Evolutionary conservation across 2,329 filamentous ascomycete genomes (phyloP), one percentile per base, ranked within the genome.

Genomic region (Berkeleyomyces basicola): DNA sequence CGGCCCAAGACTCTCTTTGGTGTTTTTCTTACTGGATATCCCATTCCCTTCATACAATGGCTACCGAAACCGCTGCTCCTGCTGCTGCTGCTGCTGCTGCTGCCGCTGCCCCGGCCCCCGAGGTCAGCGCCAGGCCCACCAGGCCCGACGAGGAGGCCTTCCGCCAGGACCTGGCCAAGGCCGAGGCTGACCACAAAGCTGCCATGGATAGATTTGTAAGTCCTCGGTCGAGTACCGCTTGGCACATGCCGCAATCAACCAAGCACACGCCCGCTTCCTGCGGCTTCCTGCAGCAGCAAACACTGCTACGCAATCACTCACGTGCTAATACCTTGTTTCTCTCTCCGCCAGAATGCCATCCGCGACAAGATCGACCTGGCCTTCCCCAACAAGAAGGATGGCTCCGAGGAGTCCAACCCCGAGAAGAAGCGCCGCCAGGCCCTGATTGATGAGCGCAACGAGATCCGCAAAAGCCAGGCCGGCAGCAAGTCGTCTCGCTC

Each of bases 291-390:
- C 67, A 58, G 33, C 31, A 39, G 44, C 53, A 14, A 49, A 49
- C 42, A 59, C 55, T 37, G 31, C 3, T n/a, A 55, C 44, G 47
- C 47, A 57, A 7, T 39, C 37, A 36, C 58, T 57, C 11, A 68
- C 63, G 67, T 65, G 39, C 63, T 58, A 36, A 55, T n/a, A 7
- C 37, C 14, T 37, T 3, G 9, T 9, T 16, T 46, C 7, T 36
- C 60, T 46, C 61, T 53, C 42, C 63, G 66, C n/a, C 71, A 97
- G 92, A 91, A 88, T 71, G 85, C 86, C 67, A 79, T 93, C 76
- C 92, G 90, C 76, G 82, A 85, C 72, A 95, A 96, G 78, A 83
- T 97, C 71, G 90, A 96, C 64, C 78, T 85, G 67, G 88, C 88
- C 65, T 81, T 85, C 70, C 88, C 89, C 58, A 87, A 74, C 76